Conservation (phyloP, 2,329 filamentous ascomycete genomes). For the Aschersonia sp. region DNA sequence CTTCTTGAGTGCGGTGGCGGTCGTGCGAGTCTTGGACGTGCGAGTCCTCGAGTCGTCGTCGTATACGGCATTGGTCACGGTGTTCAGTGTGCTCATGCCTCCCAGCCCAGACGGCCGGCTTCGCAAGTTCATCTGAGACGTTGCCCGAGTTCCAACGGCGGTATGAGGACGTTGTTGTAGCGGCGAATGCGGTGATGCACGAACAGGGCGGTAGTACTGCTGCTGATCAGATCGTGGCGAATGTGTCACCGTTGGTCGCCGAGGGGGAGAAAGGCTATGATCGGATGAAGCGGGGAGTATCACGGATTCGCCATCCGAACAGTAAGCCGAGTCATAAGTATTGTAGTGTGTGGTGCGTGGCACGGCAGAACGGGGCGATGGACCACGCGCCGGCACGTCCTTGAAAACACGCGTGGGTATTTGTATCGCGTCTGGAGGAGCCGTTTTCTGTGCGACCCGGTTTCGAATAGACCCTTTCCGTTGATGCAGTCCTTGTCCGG, state of each 20-base stretch:
- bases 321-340: conserved; percentile 31
- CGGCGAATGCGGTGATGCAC: conserved; percentile 48
- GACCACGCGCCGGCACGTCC: conserved; percentile 11
- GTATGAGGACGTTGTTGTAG: conserved; percentile 45
- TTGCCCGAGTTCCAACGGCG: conserved; percentile 21
- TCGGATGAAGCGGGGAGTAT: conserved; percentile 16
- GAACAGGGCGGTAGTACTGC: conserved; percentile 47
- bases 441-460: conserved; percentile 37
- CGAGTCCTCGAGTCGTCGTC: conserved; percentile 18
- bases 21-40: conserved; percentile 13
- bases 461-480: conserved; percentile 35
- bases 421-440: conserved; percentile 36
- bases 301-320: conserved; percentile 29
- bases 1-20: conserved; percentile 39
- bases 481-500: conserved; percentile 4
- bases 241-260: conserved; percentile 11
- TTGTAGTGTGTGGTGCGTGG: conserved; percentile 15
- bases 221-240: conserved; percentile 21
- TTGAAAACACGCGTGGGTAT: conserved; percentile 26
- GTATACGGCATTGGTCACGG: conserved; percentile 31
- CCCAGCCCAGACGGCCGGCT: conserved; percentile 38
- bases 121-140: conserved; percentile 24
- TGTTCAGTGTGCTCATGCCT: conserved; percentile 41
- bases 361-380: conserved; percentile 17
- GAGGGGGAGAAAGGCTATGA: conserved; percentile 15